phyloP scores from a whole-genome alignment of 2,329 filamentous ascomycete species.

The Aspergillus fumigatus region DNA sequence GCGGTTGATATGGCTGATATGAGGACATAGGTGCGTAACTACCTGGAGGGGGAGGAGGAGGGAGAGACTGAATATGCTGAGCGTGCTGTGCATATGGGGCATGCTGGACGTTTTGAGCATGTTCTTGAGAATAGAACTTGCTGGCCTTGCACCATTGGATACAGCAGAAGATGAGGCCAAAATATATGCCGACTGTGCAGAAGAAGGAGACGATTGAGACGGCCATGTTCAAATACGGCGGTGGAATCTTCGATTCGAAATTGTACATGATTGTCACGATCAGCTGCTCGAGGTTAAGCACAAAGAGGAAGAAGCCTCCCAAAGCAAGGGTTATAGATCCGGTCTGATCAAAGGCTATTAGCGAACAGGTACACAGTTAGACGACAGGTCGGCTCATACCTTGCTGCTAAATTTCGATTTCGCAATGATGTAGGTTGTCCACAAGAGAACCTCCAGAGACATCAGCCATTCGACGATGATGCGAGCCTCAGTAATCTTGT shows the following conservation, averaged over 20 bases:
- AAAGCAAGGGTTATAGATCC: conserved; percentile 10
- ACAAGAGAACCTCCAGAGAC: conserved; percentile 20
- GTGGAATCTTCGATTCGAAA: not conserved
- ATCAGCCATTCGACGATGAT: conserved; percentile 15
- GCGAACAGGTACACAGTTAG: not conserved
- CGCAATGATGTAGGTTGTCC: conserved; percentile 13
- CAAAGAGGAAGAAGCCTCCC: conserved; percentile 17
- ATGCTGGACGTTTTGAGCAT: not conserved
- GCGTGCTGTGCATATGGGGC: not conserved
- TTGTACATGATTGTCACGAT: conserved; percentile 13
- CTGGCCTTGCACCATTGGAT: conserved; percentile 14
- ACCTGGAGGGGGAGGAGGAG: not conserved
- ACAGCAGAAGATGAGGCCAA: conserved; percentile 17
- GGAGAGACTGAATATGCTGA: not conserved
- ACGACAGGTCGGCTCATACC: conserved; percentile 7
- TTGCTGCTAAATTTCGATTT: conserved; percentile 15
- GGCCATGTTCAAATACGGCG: conserved; percentile 8
- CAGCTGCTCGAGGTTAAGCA: conserved; percentile 6
- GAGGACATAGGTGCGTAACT: not conserved
- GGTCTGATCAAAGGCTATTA: conserved; percentile 6
- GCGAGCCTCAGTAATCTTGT: conserved; percentile 7
- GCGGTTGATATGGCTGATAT: conserved; percentile 5
- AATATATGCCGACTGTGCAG: conserved; percentile 17
- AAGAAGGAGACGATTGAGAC: conserved; percentile 13
- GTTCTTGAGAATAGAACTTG: not conserved